These are phyloP conservation scores for Cinnamomum micranthum DNA, from an alignment of 164 flowering plant species.

Conservation along the genomic window DNA sequence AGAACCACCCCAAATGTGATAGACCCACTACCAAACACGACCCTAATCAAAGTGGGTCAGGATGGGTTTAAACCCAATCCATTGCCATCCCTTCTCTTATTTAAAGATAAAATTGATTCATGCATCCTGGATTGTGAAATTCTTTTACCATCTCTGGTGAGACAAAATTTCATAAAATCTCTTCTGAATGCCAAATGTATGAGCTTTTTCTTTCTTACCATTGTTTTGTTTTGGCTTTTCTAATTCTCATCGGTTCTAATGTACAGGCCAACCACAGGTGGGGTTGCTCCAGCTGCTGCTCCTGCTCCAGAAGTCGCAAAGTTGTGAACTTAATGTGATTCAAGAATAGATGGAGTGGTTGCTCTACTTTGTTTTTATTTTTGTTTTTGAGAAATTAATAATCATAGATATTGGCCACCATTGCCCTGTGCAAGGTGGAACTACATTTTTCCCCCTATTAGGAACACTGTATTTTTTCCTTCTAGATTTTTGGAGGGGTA, in stretches of 20 bases:
- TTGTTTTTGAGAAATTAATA: background rate
- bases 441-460: background rate
- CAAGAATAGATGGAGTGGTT: background rate
- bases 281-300: conserved; percentile 46
- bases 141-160: background rate
- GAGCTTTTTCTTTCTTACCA: too few relatives aligned
- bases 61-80: background rate
- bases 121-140: too few relatives aligned
- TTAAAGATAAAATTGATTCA: too few relatives aligned
- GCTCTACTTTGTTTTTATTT: background rate
- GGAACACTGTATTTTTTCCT: background rate
- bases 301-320: conserved; percentile 35
- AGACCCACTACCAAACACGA: too few relatives aligned
- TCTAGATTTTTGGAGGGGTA: background rate
- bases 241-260: background rate
- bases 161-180: background rate
- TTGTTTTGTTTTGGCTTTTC: background rate
- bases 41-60: background rate
- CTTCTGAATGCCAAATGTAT: too few relatives aligned
- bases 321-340: conserved; percentile 7
- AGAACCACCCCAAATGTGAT: too few relatives aligned
- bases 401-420: background rate
- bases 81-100: too few relatives aligned
- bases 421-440: background rate
- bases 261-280: conserved; percentile 82